These are phyloP conservation scores for Ascochyta fabae DNA, from an alignment of 2,329 filamentous ascomycete genomes.

Conservation along the genomic window DNA sequence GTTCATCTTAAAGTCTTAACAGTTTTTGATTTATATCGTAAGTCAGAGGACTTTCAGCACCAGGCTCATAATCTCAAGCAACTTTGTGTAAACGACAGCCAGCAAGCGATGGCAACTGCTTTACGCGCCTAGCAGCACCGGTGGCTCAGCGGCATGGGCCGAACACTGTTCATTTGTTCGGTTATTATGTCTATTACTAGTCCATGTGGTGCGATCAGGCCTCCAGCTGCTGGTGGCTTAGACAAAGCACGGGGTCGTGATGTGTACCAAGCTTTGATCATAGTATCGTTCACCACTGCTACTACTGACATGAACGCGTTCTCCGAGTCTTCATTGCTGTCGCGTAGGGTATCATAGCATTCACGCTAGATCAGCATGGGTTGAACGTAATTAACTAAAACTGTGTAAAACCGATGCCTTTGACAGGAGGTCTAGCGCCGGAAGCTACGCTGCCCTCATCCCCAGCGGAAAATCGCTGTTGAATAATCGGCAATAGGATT, in stretches of 20 bases:
- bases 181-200: conserved; percentile 9
- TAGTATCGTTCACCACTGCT: background rate
- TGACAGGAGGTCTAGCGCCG: conserved; percentile 13
- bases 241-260: background rate
- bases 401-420: background rate
- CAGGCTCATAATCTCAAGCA: background rate
- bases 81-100: background rate
- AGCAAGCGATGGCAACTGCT: background rate
- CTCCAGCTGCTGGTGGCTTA: conserved; percentile 4
- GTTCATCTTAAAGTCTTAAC: background rate
- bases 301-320: background rate
- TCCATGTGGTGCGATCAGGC: conserved; percentile 3
- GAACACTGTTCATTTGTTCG: conserved; percentile 3
- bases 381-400: conserved; percentile 1
- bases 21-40: too few relatives aligned
- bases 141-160: conserved; percentile 14
- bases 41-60: background rate
- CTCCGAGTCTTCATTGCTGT: background rate
- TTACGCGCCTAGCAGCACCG: background rate
- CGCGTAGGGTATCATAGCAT: background rate
- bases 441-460: conserved; percentile 5
- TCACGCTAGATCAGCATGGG: background rate
- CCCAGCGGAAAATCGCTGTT: background rate
- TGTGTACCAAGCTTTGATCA: background rate
- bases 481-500: background rate